Base-by-base conservation (phyloP, 2,329 filamentous ascomycete species). In the Acrodontium crateriforme region DNA sequence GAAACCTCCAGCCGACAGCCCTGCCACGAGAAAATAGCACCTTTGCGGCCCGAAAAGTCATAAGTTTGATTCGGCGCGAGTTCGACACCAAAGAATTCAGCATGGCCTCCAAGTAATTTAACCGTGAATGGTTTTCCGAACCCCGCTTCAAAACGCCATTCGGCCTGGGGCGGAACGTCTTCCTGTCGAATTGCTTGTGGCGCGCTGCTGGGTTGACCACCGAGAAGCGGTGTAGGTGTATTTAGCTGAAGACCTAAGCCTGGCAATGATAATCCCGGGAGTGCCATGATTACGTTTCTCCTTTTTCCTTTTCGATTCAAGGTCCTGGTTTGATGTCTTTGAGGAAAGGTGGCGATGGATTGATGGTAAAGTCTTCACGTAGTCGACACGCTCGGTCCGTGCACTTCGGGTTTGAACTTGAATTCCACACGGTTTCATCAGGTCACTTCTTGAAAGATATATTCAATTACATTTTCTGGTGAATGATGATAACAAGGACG, bases 41-140 rank as follows among this genome's bases (percentile, higher is more conserved):
- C 79, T 60, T 91, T 91, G 41, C 70, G 71, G 31, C 82, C 80
- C 24, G 70, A 68, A 55, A 98, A 87, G 17, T 67, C 75, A 60
- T 95, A 95, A 7, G 71, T 67, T 28, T 78, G 78, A 31, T 78
- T 78, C 7, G 71, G 67, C 8, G 84, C 84, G 23, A 98, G 77
- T 59, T 98, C 89, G 30, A 87, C 85, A 50, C 89, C 89, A 51
- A 95, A 93, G 48, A 92, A 74, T 55, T 98, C 89, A 26, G 87
- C 89, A 2, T 77, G 83, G 36, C 89, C 89, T 18, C 69, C 72
- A 31, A 82, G 58, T 15, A 95, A 64, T 60, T 84, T 56, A 41
- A 65, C 46, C 29, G 32, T 49, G 45, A 53, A 54, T 18, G 38
- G 28, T 27, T 45, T 46, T 10, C 33, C 35, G 32, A 53, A 53